Evolutionary conservation across 1,284 basidiomycete genomes (phyloP), one percentile per base, ranked within the genome.

Genomic region (Takashimella tepidaria): DNA sequence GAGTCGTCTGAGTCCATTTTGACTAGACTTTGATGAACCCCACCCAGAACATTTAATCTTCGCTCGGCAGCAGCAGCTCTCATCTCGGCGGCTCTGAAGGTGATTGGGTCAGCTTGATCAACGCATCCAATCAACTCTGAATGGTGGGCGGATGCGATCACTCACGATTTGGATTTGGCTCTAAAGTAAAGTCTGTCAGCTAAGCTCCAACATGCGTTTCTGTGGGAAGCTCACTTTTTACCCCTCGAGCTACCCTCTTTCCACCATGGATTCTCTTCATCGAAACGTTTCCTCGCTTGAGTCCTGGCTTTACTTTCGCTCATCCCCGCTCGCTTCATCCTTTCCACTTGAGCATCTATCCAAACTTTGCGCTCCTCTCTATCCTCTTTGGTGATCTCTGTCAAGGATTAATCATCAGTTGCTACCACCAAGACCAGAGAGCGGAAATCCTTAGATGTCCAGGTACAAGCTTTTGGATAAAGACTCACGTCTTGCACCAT

Each of bases 151-250:
- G n/a, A n/a, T 31, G 43, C 51, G 8, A 24, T 41, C 13, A 46
- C 60, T 23, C n/a, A 67, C 63, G 62, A 59, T 46, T 71, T 71
- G 1, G 69, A 71, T 46, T 66, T 68, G 3, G 72, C 72, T 2
- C 69, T 71, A 49, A 2, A 16, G 2, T 6, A 31, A 25, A 37
- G 31, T 23, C 5, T 19, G 49, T 50, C 43, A 54, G 55, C 47
- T 47, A n/a, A n/a, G n/a, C n/a, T n/a, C n/a, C n/a, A n/a, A n/a
- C n/a, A n/a, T n/a, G n/a, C n/a, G n/a, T n/a, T n/a, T n/a, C n/a
- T n/a, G n/a, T n/a, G n/a, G n/a, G n/a, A n/a, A n/a, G n/a, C 69
- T 57, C 53, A 73, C 71, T 62, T 50, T 58, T 67, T 74, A 3
- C 72, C 70, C 12, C 57, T 41, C 1, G 66, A 68, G 45, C 61